Evolutionary conservation across 148 eudicot genomes (phyloP).

Genomic region (Chenopodium album): DNA sequence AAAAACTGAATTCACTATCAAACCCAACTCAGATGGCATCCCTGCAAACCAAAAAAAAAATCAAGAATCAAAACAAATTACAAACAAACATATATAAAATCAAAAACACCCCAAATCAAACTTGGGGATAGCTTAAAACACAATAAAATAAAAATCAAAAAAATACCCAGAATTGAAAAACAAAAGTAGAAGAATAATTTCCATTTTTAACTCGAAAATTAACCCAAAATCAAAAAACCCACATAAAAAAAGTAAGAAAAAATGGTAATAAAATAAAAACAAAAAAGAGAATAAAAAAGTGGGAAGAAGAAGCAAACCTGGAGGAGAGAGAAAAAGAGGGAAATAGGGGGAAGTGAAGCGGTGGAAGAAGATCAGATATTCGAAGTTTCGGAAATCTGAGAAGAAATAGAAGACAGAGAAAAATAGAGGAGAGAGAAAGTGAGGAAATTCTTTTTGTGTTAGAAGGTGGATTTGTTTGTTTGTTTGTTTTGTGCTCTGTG

Average conservation of each 20-base stretch:
- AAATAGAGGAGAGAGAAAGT: constrained; percentile 12
- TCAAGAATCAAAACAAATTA: not conserved
- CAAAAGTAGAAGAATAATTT: not conserved
- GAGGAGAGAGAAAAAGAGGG: not conserved
- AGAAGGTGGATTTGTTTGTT: constrained; percentile 12
- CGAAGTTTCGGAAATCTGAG: constrained; percentile 16
- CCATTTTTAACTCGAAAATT: not conserved
- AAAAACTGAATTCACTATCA: constrained; percentile 8
- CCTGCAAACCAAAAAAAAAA: constrained; percentile 24
- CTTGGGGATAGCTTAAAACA: too few relatives aligned
- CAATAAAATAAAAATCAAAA: too few relatives aligned
- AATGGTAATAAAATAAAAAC: not conserved
- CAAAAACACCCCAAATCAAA: not conserved
- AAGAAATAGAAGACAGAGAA: constrained; percentile 24
- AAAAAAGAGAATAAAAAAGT: not conserved
- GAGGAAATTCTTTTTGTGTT: not conserved
- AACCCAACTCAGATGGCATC: constrained; percentile 21
- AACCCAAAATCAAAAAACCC: not conserved
- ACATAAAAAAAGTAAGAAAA: not conserved
- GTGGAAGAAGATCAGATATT: constrained; percentile 38
- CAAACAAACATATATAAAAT: not conserved
- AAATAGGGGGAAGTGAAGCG: constrained; percentile 7
- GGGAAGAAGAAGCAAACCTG: constrained; percentile 6
- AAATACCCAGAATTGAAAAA: not conserved
- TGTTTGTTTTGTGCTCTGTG: not conserved